Base-by-base conservation (phyloP, 1,284 basidiomycete species). In the Trametes pubescens region DNA sequence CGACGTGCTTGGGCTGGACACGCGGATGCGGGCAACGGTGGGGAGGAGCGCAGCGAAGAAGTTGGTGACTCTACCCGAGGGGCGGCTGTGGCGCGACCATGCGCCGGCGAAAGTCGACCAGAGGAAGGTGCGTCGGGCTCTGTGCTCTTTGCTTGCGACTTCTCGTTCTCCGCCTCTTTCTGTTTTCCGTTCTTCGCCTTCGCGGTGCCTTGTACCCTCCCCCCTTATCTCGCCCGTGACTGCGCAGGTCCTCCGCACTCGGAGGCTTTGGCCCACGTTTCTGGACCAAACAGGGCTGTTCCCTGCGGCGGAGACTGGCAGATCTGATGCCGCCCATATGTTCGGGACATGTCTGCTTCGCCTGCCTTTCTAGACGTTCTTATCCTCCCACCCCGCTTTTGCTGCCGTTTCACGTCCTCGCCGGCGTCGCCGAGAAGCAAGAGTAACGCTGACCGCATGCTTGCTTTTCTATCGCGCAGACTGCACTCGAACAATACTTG, bases 81-180 rank as follows among this genome's bases (percentile, higher is more conserved):
- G 93, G 58, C 92, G 90, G 76, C 82, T 98, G 10, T 99, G 97
- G 92, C 96, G 90, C 76, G 97, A 99, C 78, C 95, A 98, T 77
- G 96, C 96, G 2, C 96, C 97, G 13, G 94, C 94, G 58, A 96
- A 94, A 79, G 94, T 96, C 43, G 97, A 99, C 81, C 94, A 96
- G 76, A 82, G 96, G 69, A 98, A 97, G 83, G 93, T 92, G 71
- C 70, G 86, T 54, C 53, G 57, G 53, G 64, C n/a, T 54, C 24
- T 58, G n/a, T 52, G 47, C 44, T n/a, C 18, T 38, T 24, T 24
- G 32, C 24, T 22, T 49, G 10, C 40, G 21, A 16, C 14, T n/a
- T 14, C 35, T 29, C 24, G 10, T 34, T 56, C 54, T 40, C 22
- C 52, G 38, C 48, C 10, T 43, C 22, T 44, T 43, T 61, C 46